Evolutionary conservation across 768 basidiomycete genomes (phyloP), one percentile per base, ranked within the genome.

Genomic region (Tricholoma bakamatsutake): DNA sequence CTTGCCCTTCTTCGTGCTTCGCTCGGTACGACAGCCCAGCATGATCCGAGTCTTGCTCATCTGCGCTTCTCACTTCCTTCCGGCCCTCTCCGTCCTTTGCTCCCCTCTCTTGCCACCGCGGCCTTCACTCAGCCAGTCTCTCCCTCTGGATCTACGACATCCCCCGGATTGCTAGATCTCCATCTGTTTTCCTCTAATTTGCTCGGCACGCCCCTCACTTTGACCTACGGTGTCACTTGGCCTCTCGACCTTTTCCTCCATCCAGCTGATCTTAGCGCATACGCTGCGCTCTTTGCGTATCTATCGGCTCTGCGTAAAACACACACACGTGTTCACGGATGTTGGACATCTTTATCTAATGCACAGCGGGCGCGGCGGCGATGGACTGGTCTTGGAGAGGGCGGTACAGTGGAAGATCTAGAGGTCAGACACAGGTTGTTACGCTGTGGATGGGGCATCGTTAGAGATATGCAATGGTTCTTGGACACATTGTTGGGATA

Each of bases 391-490:
- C 77, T 90, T 0, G 86, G 87, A 4, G 93, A 94, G 66, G 93
- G 93, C 8, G 92, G 92, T 2, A 90, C 87, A 4, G 73, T 67
- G 0, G 87, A 87, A 61, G 90, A 91, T 61, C 71, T 83, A 37
- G 79, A 84, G 42, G 77, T 77, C 10, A 80, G 90, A 37, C 78
- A 80, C 56, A 76, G 76, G 50, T 76, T 93, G 17, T 73, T 91
- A 55, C 77, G 93, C 56, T 86, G 84, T 57, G 87, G 88, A 1
- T 97, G 93, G 93, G 91, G 90, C 1, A 80, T 88, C 30, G 87
- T 93, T 7, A 73, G 91, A 63, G 84, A 88, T 64, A 93, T 95
- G 93, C 81, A 84, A 40, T 95, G 92, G 91, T 95, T 94, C 66
- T 73, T 96, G 55, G 92, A 94, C 66, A 85, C 84, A 27, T 65